These are phyloP conservation scores for Phoma herbarum DNA, from an alignment of 2,329 filamentous ascomycete genomes.

Conservation along the genomic window DNA sequence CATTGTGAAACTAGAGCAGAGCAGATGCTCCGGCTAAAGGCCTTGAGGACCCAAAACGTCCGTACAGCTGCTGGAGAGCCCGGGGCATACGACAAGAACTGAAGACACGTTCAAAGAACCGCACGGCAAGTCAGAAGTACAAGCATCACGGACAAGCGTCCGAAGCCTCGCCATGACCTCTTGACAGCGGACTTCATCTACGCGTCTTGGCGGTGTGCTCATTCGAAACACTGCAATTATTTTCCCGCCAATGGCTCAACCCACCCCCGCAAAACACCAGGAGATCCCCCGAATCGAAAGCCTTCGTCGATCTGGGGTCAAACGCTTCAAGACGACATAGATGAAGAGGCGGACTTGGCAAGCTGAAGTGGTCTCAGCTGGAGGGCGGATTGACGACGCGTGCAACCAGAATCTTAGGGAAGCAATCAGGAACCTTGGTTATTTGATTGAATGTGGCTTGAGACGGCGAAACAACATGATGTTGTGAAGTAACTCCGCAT, in stretches of 20 bases:
- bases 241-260: slow-evolving; percentile 13
- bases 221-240: neutral
- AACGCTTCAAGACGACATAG: neutral
- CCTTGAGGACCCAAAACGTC: neutral
- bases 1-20: too few relatives aligned
- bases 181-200: slow-evolving; percentile 8
- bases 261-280: neutral
- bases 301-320: slow-evolving; percentile 3
- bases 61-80: too few relatives aligned
- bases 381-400: neutral
- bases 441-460: neutral
- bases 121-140: neutral
- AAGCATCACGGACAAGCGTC: slow-evolving; percentile 4
- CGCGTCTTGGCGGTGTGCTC: slow-evolving; percentile 2
- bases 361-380: neutral
- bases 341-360: slow-evolving; percentile 9
- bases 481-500: neutral
- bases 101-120: too few relatives aligned
- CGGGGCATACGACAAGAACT: too few relatives aligned
- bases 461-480: slow-evolving; percentile 4
- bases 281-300: slow-evolving; percentile 1
- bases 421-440: neutral
- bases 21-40: neutral
- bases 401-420: neutral
- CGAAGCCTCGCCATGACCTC: slow-evolving; percentile 8